Percentiles rank a stretch among this genome's conserved stretches.
Conservation (phyloP, 2,329 filamentous ascomycete species). For the Davidsoniella australis region DNA sequence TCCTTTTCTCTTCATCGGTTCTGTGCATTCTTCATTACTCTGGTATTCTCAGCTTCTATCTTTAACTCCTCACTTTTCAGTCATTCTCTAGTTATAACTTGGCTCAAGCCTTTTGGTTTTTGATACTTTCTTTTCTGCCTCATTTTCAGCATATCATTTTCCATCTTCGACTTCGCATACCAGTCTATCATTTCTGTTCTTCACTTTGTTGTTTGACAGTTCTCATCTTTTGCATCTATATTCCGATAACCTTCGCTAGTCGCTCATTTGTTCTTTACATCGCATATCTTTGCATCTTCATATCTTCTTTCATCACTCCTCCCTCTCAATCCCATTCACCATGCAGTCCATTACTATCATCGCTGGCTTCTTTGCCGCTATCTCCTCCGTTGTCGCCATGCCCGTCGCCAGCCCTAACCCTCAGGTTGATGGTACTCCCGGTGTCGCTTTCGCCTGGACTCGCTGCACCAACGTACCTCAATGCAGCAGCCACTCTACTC, state of each 20-base stretch:
- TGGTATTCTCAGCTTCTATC: not conserved
- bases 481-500: not conserved
- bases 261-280: not conserved
- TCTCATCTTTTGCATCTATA: not conserved
- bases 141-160: not conserved
- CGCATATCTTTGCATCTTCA: not conserved
- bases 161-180: not conserved
- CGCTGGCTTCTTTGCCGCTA: not conserved
- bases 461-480: constrained; percentile 7
- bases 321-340: not conserved
- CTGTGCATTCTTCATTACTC: constrained; percentile 1
- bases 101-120: too few species aligned
- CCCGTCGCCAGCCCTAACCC: too few species aligned
- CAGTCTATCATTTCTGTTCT: too few species aligned
- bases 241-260: not conserved
- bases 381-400: not conserved
- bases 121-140: not conserved
- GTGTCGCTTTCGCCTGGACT: not conserved
- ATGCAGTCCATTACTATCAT: constrained; percentile 2
- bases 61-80: not conserved
- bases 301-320: not conserved
- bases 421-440: not conserved
- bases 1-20: constrained; percentile 5
- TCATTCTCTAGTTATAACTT: not conserved
- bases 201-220: too few species aligned